Evolutionary conservation across 2,329 filamentous ascomycete species (phyloP).

Genomic region (Penicillium oxalicum): DNA sequence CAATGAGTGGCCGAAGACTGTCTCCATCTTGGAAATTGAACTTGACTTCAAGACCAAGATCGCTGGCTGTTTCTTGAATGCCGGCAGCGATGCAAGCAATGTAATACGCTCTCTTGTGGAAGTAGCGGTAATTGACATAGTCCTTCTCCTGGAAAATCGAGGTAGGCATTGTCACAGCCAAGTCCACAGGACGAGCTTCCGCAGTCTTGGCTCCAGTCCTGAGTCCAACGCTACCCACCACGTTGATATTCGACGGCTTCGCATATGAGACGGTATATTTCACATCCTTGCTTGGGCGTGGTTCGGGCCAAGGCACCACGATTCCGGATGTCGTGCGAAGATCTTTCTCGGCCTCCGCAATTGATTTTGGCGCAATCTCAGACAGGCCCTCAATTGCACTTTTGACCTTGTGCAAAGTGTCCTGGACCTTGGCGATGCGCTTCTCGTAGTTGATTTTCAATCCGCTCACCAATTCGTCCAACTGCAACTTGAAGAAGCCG

Average conservation of each 20-base stretch:
- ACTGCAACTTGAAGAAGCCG: slow-evolving; percentile 61
- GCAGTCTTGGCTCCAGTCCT: slow-evolving; percentile 63
- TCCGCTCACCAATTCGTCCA: slow-evolving; percentile 57
- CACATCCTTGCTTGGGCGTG: slow-evolving; percentile 65
- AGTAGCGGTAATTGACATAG: slow-evolving; percentile 86
- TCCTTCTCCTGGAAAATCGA: slow-evolving; percentile 87
- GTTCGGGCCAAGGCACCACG: slow-evolving; percentile 77
- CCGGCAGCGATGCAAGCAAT: slow-evolving; percentile 72
- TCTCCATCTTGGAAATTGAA: slow-evolving; percentile 70
- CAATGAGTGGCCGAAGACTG: slow-evolving; percentile 63
- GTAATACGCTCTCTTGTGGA: slow-evolving; percentile 91
- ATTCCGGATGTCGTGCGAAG: slow-evolving; percentile 62
- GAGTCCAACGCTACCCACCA: slow-evolving; percentile 79
- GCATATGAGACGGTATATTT: slow-evolving; percentile 77
- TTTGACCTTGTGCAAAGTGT: slow-evolving; percentile 51
- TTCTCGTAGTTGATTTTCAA: slow-evolving; percentile 55
- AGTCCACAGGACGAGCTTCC: slow-evolving; percentile 59
- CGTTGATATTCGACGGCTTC: slow-evolving; percentile 72
- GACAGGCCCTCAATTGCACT: slow-evolving; percentile 53
- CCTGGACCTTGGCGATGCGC: slow-evolving; percentile 49
- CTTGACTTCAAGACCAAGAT: slow-evolving; percentile 50
- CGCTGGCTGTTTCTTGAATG: slow-evolving; percentile 53
- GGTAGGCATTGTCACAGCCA: slow-evolving; percentile 79
- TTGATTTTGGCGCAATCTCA: slow-evolving; percentile 43
- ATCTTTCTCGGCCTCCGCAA: slow-evolving; percentile 63